phyloP scores from a whole-genome alignment of 1,139 yeast genomes.

The Yamadazyma diddensiae region DNA sequence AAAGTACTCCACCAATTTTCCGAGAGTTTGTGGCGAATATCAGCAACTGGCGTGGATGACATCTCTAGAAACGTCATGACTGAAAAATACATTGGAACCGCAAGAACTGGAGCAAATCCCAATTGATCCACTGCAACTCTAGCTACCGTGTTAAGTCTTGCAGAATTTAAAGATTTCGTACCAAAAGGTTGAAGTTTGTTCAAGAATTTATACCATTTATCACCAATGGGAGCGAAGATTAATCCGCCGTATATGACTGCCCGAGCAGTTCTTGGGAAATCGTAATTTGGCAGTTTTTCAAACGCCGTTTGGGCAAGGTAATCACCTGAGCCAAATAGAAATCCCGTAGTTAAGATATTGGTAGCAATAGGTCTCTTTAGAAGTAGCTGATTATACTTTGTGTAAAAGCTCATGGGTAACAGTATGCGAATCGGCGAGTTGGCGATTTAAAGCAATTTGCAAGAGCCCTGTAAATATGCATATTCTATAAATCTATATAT shows the following conservation, averaged over 20 bases:
- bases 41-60: constrained; percentile 19
- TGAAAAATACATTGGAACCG: constrained; percentile 63
- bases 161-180: background rate
- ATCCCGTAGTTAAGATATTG: constrained; percentile 38
- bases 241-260: constrained; percentile 37
- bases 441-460: background rate
- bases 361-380: constrained; percentile 32
- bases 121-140: constrained; percentile 72
- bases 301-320: constrained; percentile 34
- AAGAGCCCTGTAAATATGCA: too few species aligned
- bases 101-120: constrained; percentile 71
- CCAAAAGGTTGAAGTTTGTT: constrained; percentile 13
- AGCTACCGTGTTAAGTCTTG: constrained; percentile 27
- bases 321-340: constrained; percentile 44
- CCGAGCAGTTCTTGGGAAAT: constrained; percentile 28
- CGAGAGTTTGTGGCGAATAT: constrained; percentile 37
- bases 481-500: too few species aligned
- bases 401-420: constrained; percentile 8
- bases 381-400: constrained; percentile 29
- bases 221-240: constrained; percentile 43
- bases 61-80: constrained; percentile 66
- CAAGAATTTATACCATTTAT: constrained; percentile 37
- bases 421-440: too few species aligned
- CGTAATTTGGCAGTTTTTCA: constrained; percentile 21
- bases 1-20: constrained; percentile 61